phyloP scores from a whole-genome alignment of 2,329 filamentous ascomycete genomes.

The Colletotrichum melonis region DNA sequence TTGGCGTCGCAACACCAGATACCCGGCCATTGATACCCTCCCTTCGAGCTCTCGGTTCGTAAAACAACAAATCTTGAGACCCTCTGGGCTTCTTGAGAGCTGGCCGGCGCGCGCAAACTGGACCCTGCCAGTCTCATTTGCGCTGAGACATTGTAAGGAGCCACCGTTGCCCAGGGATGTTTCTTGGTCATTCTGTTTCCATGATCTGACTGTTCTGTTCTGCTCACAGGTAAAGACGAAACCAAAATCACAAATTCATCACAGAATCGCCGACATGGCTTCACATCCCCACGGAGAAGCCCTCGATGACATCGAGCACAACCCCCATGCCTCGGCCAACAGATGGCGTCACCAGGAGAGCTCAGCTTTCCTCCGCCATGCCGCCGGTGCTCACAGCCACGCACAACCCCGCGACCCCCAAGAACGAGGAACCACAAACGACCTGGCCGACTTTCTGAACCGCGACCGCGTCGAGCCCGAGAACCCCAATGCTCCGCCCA shows the following conservation, averaged over 20 bases:
- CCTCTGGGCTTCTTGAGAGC: constrained; percentile 10
- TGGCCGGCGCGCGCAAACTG: constrained; percentile 21
- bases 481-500: constrained; percentile 43
- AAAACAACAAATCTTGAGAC: neutral
- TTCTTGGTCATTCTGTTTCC: neutral
- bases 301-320: constrained; percentile 51
- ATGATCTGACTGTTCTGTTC: constrained; percentile 13
- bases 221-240: constrained; percentile 9
- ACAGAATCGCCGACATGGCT: constrained; percentile 35
- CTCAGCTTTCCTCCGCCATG: constrained; percentile 62
- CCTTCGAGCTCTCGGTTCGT: constrained; percentile 3
- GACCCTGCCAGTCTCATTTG: constrained; percentile 21
- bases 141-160: constrained; percentile 34
- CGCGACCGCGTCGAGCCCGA: constrained; percentile 60
- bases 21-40: constrained; percentile 17
- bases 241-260: constrained; percentile 44
- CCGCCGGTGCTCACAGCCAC: constrained; percentile 43
- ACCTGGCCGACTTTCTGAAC: constrained; percentile 69
- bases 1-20: constrained; percentile 12
- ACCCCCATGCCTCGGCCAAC: constrained; percentile 67
- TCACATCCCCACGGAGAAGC: constrained; percentile 38
- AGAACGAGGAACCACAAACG: constrained; percentile 55
- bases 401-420: constrained; percentile 54
- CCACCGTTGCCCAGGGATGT: constrained; percentile 10
- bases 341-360: constrained; percentile 75